These are phyloP conservation scores for Trypanosoma lewisi DNA, from an alignment of 208 protist genomes.

Conservation along the genomic window DNA sequence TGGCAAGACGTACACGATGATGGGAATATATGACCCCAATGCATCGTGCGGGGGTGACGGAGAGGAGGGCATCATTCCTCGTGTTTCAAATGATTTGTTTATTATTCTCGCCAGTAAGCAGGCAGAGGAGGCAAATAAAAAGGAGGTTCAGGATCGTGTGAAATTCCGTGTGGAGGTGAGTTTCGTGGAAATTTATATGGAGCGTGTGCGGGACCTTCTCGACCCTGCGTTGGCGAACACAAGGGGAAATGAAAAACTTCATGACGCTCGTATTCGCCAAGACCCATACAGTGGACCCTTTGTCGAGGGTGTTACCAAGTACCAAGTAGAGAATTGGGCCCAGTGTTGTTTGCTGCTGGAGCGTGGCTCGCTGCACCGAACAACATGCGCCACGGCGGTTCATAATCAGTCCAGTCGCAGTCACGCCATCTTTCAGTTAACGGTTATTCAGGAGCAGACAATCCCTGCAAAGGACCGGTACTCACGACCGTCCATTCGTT, in stretches of 20 bases:
- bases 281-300: slow-evolving; percentile 85
- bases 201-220: slow-evolving; percentile 95
- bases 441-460: slow-evolving; percentile 72
- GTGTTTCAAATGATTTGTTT: slow-evolving; percentile 90
- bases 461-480: slow-evolving; percentile 72
- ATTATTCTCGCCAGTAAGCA: slow-evolving; percentile 53
- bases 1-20: slow-evolving; percentile 93
- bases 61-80: slow-evolving; percentile 89
- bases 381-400: slow-evolving; percentile 90
- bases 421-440: slow-evolving; percentile 90
- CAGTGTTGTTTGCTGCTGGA: slow-evolving; percentile 88
- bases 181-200: slow-evolving; percentile 98
- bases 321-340: slow-evolving; percentile 83
- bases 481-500: slow-evolving; percentile 53
- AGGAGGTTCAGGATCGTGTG: slow-evolving; percentile 26
- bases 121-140: slow-evolving; percentile 33
- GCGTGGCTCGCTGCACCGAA: slow-evolving; percentile 88
- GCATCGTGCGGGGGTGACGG: slow-evolving; percentile 72
- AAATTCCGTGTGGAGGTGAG: slow-evolving; percentile 91
- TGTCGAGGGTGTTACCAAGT: slow-evolving; percentile 89
- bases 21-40: slow-evolving; percentile 80
- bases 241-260: slow-evolving; percentile 74
- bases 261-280: slow-evolving; percentile 87
- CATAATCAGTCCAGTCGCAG: slow-evolving; percentile 90
- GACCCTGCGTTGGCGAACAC: slow-evolving; percentile 79